A percentile compares a stretch with the other conserved stretches of the same genome.
phyloP scores from a whole-genome alignment of 2,329 filamentous ascomycete species.

The Penicillium sp. region DNA sequence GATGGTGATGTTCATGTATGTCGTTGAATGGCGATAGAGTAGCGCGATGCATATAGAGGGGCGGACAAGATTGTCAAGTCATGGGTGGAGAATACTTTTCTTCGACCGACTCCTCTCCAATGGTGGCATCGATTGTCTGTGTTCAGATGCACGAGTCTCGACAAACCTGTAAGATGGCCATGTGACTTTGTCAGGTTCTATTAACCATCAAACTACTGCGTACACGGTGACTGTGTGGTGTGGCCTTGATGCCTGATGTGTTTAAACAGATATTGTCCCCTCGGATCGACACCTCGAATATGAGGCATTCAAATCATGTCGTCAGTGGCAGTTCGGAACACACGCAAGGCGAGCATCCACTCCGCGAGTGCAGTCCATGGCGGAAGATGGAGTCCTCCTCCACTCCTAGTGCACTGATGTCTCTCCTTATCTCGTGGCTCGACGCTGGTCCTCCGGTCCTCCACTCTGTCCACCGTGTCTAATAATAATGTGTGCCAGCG shows the following conservation, averaged over 20 bases:
- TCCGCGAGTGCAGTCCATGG: too few relatives aligned
- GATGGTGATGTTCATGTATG: too few relatives aligned
- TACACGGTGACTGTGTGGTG: too few relatives aligned
- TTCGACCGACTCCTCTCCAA: too few relatives aligned
- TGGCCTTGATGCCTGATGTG: not conserved
- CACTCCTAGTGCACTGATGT: not conserved
- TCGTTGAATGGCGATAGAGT: too few relatives aligned
- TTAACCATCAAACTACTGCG: too few relatives aligned
- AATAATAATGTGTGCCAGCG: conserved; percentile 2
- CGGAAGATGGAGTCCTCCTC: not conserved
- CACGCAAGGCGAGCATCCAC: too few relatives aligned
- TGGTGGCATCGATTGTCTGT: not conserved
- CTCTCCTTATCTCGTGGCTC: not conserved
- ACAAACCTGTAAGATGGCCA: not conserved
- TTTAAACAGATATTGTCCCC: not conserved
- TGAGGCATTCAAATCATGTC: not conserved
- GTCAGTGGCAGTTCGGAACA: not conserved
- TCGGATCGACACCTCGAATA: not conserved
- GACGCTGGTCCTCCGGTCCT: not conserved
- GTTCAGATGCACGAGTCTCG: not conserved
- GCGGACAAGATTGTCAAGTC: too few relatives aligned
- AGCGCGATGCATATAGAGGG: too few relatives aligned
- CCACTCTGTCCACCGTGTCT: not conserved
- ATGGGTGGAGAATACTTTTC: too few relatives aligned
- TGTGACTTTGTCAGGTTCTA: conserved; percentile 4